Base-by-base conservation (phyloP, 169 alveolate species). In the Plasmodium relictum region DNA sequence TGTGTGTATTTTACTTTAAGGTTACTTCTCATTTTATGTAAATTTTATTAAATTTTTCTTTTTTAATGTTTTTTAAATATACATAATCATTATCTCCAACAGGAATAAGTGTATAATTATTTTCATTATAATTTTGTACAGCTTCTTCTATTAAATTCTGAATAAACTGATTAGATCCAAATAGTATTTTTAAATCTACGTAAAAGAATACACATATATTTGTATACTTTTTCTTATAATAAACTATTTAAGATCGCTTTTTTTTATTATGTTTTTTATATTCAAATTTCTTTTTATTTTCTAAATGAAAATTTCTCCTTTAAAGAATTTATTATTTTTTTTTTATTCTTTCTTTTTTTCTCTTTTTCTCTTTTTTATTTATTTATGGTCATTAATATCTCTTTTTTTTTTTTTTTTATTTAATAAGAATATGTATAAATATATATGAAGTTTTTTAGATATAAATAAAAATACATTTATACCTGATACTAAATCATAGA, bases 401-500 rank as follows among this genome's bases (percentile, higher is more conserved):
- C 3, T 31, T 31, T 31, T 31, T 31, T 31, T 31, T 31, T 2
- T 31, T 31, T 31, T 31, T 31, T 31, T 31, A 48, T 10, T 48
- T 48, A 48, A 48, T 14, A 48, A 56, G 22, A 14, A 56, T 31
- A 12, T 63, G 8, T 62, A 31, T 62, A 22, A 22, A 26, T 63
- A 63, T n/a, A 26, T 37, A 10, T 63, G 16, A 24, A 63, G 14
- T 0, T 63, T 24, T 63, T 26, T 63, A 63, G 4, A 63, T 39
- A 37, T 9, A n/a, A 9, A 63, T 14, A 63, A 9, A 22, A 7
- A 20, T 20, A 59, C 5, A 18, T 59, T 20, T 72, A 37, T 41
- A 80, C 90, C 73, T 80, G 78, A 66, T 6, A 80, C 72, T 42
- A 80, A 80, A 61, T 80, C 90, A 9, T 37, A 16, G 66, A 80